Base-by-base conservation (phyloP, 2,329 filamentous ascomycete genomes). In the Exophiala calicioides region DNA sequence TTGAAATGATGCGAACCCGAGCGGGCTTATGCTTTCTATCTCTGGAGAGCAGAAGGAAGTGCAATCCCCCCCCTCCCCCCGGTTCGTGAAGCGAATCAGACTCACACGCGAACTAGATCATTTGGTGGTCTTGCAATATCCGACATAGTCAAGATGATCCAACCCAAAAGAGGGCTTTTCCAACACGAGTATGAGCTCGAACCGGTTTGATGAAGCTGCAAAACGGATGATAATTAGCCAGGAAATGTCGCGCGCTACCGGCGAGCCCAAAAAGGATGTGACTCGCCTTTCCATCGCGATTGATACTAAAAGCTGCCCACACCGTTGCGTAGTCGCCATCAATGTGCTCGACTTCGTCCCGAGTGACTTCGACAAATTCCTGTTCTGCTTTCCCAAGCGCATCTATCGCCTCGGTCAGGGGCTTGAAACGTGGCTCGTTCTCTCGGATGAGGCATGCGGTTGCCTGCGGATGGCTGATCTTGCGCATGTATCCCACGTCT, bases 371-470 rank as follows among this genome's bases (percentile, higher is more conserved):
- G 5, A 42, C 39, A 9, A 42, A 18, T 34, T 42, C 39, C 27
- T 42, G 39, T 15, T 42, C 39, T 19, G 39, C 39, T 21, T 42
- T 42, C 39, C 34, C 39, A 10, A 42, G 27, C 27, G 39, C 34
- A 33, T 42, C 39, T 31, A 42, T 32, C 2, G 39, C 39, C 2
- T 42, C 27, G 6, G 1, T 7, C 2, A 42, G 24, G 3, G 39
- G 3, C 24, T 42, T n/a, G 6, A 42, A 42, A 24, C 39, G 39
- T 42, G 39, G 39, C 39, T 42, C 39, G 39, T 42, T 33, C 15
- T 33, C 3, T 34, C 41, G 41, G 31, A 44, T 44, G 21, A 44
- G 41, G 16, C 30, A 36, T 18, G 41, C 41, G 12, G 41, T 44
- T 23, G 41, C 41, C 5, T 44, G n/a, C 20, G 30, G 41, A 44